Evolutionary conservation across 257 asterid genomes (phyloP).

Genomic region (Solanum dulcamara): DNA sequence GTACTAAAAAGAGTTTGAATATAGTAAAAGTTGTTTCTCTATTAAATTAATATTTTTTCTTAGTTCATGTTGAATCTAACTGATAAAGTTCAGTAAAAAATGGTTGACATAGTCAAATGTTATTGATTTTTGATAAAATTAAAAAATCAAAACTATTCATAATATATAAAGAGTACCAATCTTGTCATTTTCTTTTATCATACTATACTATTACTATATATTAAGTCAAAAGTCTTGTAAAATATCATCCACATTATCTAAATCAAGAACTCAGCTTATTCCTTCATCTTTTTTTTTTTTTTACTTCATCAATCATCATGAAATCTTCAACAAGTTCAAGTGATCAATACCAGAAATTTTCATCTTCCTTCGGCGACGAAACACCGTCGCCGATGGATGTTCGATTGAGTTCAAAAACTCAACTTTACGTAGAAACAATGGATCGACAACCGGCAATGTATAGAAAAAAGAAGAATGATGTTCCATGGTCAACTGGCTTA

Average conservation of each 20-base stretch:
- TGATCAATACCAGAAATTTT: neutral
- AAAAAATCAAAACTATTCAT: neutral
- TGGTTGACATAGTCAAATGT: neutral
- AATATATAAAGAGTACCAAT: neutral
- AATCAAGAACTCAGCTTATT: neutral
- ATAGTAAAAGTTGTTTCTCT: neutral
- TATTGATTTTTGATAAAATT: too few species aligned
- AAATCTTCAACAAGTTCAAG: neutral
- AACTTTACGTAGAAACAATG: neutral
- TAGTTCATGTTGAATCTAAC: too few species aligned
- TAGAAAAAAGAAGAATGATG: conserved; percentile 19
- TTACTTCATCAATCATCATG: neutral
- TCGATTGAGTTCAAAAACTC: conserved; percentile 21
- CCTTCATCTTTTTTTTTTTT: neutral
- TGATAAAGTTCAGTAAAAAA: too few species aligned
- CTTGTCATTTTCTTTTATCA: neutral
- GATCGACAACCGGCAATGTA: neutral
- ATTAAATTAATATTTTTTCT: neutral
- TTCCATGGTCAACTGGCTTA: conserved; percentile 76
- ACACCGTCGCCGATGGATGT: conserved; percentile 11
- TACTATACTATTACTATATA: neutral
- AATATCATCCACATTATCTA: neutral
- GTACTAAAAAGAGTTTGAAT: neutral
- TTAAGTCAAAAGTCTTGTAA: neutral
- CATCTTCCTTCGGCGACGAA: neutral